Conservation (phyloP, 345 rosid genomes). For the Populus simonii region DNA sequence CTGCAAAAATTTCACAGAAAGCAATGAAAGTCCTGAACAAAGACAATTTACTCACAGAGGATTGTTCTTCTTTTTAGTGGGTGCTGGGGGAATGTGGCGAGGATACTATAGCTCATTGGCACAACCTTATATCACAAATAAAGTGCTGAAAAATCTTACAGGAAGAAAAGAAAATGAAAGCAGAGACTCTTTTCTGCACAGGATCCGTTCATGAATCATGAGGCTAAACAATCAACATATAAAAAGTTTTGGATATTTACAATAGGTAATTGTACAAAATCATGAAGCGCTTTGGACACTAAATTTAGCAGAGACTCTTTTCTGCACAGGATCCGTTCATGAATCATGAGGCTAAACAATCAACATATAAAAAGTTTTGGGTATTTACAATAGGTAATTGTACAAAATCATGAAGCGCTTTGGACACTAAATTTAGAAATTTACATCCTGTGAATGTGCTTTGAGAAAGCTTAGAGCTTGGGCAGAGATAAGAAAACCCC, state of each 20-base stretch:
- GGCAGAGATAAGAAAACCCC: background rate
- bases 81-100: too few relatives aligned
- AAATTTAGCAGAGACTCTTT: background rate
- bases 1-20: conserved; percentile 37
- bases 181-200: background rate
- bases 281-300: background rate
- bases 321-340: background rate
- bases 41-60: background rate
- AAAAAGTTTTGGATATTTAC: background rate
- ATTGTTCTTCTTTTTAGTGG: too few relatives aligned
- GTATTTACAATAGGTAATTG: background rate
- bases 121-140: too few relatives aligned
- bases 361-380: background rate
- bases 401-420: conserved; percentile 3
- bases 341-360: background rate
- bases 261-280: background rate
- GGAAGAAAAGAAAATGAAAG: background rate
- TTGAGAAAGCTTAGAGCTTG: conserved; percentile 28
- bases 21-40: conserved; percentile 6
- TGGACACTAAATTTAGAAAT: background rate
- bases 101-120: too few relatives aligned
- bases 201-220: background rate
- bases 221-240: background rate
- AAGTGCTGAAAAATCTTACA: too few relatives aligned
- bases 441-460: conserved; percentile 56